Evolutionary conservation across 768 basidiomycete genomes (phyloP), one percentile per base, ranked within the genome.

Genomic region (Trametes cingulata): DNA sequence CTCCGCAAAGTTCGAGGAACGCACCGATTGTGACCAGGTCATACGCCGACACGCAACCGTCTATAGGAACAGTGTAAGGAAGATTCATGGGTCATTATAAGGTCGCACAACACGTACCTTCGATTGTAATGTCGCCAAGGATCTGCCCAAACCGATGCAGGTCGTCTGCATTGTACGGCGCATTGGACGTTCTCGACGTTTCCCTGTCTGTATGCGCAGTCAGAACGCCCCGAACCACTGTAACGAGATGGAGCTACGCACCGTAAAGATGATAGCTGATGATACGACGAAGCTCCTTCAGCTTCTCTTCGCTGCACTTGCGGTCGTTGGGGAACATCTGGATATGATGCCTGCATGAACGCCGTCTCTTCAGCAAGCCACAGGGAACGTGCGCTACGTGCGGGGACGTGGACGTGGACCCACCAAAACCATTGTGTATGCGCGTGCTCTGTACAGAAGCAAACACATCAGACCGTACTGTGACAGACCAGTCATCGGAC

Each of bases 321-420:
- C 57, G 60, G n/a, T 62, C 27, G 46, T 61, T 29, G 0, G 70
- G 70, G 36, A 68, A 71, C 48, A 67, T 62, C 19, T 55, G 46
- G 2, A 68, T 60, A 42, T 71, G 70, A 4, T 27, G 4, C 69
- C 68, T 71, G 25, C 19, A 17, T 12, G 15, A 15, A 48, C 6
- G 2, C 12, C 36, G 1, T 29, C 19, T 22, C 3, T 9, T 27
- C 3, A 25, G 27, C 6, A 22, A n/a, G n/a, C n/a, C 19, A 29
- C 3, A 8, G 35, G 22, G 22, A 19, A 15, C n/a, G 19, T 8
- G 14, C 29, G 29, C 10, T 33, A 33, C 29, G 29, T 10, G 29
- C 29, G 29, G 10, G 33, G 7, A 6, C 20, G 13, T 13, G 9
- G 7, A 48, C 6, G 46, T 48, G 17, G 3, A 40, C 39, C n/a